Evolutionary conservation across 768 basidiomycete genomes (phyloP).

Genomic region (Tremella yokohamensis): DNA sequence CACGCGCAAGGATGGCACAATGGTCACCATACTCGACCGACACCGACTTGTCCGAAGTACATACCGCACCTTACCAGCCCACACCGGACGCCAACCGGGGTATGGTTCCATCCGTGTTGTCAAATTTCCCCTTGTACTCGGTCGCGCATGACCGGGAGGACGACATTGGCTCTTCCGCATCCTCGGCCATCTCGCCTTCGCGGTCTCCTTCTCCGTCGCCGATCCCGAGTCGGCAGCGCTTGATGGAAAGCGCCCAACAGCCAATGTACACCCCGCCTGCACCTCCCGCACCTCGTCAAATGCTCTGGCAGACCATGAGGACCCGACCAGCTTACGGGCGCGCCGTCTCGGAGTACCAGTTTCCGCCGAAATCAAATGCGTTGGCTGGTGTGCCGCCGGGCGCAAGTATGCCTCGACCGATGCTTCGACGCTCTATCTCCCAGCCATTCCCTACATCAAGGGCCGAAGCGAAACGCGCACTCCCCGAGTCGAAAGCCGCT

Average conservation of each 20-base stretch:
- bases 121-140: conserved; percentile 37
- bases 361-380: conserved; percentile 16
- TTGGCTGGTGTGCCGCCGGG: conserved; percentile 25
- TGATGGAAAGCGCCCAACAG: conserved; percentile 1
- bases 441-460: conserved; percentile 23
- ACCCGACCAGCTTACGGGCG: conserved; percentile 18
- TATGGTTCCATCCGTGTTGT: conserved; percentile 17
- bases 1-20: conserved; percentile 16
- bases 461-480: neutral
- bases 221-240: conserved; percentile 4
- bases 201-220: conserved; percentile 4
- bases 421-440: conserved; percentile 25
- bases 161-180: neutral
- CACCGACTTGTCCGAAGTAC: conserved; percentile 36
- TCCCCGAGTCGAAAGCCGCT: neutral
- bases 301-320: conserved; percentile 14
- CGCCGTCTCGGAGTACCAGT: conserved; percentile 24
- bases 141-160: conserved; percentile 14
- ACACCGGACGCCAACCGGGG: conserved; percentile 28
- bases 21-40: conserved; percentile 35
- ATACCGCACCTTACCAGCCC: conserved; percentile 32
- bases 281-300: conserved; percentile 18
- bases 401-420: conserved; percentile 28
- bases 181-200: conserved; percentile 8
- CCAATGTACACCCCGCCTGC: conserved; percentile 34